Base-by-base conservation (phyloP, 805 yeast species). In the Wickerhamiella azymoides region DNA sequence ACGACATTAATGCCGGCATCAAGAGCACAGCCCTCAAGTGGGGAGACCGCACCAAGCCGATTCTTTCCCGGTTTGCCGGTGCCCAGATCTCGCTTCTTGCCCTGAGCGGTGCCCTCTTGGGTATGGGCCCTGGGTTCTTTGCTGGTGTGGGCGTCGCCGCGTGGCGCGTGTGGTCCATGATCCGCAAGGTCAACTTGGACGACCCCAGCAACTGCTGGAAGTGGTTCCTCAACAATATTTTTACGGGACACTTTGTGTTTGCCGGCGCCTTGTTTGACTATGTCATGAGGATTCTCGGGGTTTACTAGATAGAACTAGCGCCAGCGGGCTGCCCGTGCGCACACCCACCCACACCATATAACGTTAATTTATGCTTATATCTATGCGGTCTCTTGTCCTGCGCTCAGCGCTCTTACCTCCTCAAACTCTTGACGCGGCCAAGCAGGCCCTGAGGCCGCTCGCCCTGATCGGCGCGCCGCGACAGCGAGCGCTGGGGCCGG, bases 11-110 rank as follows among this genome's bases (percentile, higher is more conserved):
- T 48, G 96, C 94, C 0, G 98, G 98, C 17, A 81, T 92, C 54
- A 86, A 86, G 62, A 84, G 95, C 1, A 86, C 97, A 0, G 99
- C 99, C 7, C 71, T 92, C 53, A 88, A 83, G 2, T 93, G 98
- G 98, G 94, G 93, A 8, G 74, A 72, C 18, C 71, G 74, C 27
- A 74, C 95, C 0, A 86, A 82, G 59, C 71, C 76, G 10, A 75
- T 86, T 36, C 69, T 83, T 55, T 69, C 74, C 39, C 78, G 73
- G 0, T 59, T 86, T 52, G 73, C 84, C 6, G 67, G 68, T 1
- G 77, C 76, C 0, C 98, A 92, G 63, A 68, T 82, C 52, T 73
- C 72, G 1, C 62, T 78, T 35, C 73, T 77, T 50, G 68, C 77
- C 2, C 51, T 73, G 7, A 84, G 94, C 24, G 97, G 96, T 1